phyloP scores from a whole-genome alignment of 306 rosid genomes.

The Cyamopsis tetragonoloba region DNA sequence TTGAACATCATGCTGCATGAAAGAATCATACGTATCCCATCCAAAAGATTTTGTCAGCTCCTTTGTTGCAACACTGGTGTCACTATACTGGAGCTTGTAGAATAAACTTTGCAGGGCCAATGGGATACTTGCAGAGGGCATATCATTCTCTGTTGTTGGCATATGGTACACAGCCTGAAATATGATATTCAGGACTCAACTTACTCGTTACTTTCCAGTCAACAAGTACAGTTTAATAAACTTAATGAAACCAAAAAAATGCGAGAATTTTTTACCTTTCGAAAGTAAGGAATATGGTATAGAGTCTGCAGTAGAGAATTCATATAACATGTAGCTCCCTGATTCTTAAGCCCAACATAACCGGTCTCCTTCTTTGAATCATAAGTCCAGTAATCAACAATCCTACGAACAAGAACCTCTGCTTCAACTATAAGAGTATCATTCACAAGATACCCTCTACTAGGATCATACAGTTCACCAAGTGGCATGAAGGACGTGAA shows the following conservation, averaged over 20 bases:
- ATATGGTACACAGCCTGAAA: slow-evolving; percentile 93
- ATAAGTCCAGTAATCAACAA: slow-evolving; percentile 82
- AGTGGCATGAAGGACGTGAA: slow-evolving; percentile 93
- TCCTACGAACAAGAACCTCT: slow-evolving; percentile 77
- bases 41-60: slow-evolving; percentile 91
- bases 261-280: slow-evolving; percentile 57
- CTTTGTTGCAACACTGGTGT: slow-evolving; percentile 83
- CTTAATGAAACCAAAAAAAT: background rate
- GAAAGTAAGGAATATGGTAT: slow-evolving; percentile 81
- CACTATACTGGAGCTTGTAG: slow-evolving; percentile 89
- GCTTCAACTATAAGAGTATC: slow-evolving; percentile 75
- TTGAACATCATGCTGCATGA: slow-evolving; percentile 96
- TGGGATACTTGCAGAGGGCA: slow-evolving; percentile 88
- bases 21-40: slow-evolving; percentile 93
- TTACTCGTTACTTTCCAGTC: slow-evolving; percentile 19
- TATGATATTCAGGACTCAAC: slow-evolving; percentile 23
- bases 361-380: slow-evolving; percentile 94
- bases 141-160: slow-evolving; percentile 92
- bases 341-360: slow-evolving; percentile 87
- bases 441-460: slow-evolving; percentile 73
- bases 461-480: slow-evolving; percentile 75
- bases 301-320: slow-evolving; percentile 85
- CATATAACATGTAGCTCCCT: slow-evolving; percentile 95
- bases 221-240: slow-evolving; percentile 21
- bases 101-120: slow-evolving; percentile 85